Evolutionary conservation across 169 alveolate genomes (phyloP).

Genomic region (Eimeria sp.): DNA sequence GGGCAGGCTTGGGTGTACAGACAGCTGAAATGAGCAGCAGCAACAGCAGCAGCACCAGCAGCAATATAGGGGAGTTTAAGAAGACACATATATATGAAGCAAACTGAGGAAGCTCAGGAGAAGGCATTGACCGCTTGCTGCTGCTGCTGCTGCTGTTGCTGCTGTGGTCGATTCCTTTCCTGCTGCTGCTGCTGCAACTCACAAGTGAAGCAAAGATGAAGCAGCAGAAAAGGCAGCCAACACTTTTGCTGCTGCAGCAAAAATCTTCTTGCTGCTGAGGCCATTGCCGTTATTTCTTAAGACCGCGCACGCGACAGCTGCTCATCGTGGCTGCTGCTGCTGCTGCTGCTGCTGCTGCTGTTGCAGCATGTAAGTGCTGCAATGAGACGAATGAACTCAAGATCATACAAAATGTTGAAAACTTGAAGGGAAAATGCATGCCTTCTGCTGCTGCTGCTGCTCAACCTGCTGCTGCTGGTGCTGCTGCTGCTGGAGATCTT

Average conservation of each 20-base stretch:
- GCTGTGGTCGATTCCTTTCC: not conserved
- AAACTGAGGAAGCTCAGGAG: too few species aligned
- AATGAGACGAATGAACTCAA: not conserved
- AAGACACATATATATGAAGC: not conserved
- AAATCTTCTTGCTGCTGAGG: slow-evolving; percentile 28
- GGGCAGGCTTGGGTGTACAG: not conserved
- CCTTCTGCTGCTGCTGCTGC: too few species aligned
- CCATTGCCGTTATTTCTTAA: not conserved
- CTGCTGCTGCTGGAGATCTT: too few species aligned
- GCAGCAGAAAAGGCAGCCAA: not conserved
- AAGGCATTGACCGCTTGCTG: not conserved
- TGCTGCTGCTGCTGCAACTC: slow-evolving; percentile 6
- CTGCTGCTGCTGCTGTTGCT: slow-evolving; percentile 11
- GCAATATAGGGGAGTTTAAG: not conserved
- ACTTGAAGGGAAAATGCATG: not conserved
- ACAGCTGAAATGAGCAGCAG: not conserved
- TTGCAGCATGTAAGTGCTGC: not conserved
- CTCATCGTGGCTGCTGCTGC: slow-evolving; percentile 36
- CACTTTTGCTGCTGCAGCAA: slow-evolving; percentile 20
- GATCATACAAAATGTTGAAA: not conserved
- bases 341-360: slow-evolving; percentile 32
- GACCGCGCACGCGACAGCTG: not conserved
- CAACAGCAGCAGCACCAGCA: not conserved
- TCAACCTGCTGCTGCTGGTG: too few species aligned
- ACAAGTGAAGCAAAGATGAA: not conserved